Evolutionary conservation across 371 early-diverging fungal genomes (phyloP).

Genomic region (Actinomortierella wolfii): DNA sequence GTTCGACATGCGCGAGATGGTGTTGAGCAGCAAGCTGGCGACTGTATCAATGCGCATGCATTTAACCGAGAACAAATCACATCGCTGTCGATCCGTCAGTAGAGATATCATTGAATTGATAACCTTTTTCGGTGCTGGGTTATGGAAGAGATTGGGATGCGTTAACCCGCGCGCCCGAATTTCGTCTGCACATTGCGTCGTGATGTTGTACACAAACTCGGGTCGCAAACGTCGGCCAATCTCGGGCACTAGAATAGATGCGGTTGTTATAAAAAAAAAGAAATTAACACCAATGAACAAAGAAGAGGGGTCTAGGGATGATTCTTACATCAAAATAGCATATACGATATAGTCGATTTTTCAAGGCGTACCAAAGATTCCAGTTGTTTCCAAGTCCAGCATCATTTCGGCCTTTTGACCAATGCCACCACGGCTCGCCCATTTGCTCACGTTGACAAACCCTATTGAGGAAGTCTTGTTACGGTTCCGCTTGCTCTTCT

Average conservation of each 20-base stretch:
- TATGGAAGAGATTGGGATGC: constrained; percentile 31
- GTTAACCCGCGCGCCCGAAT: constrained; percentile 29
- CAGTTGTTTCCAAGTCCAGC: constrained; percentile 37
- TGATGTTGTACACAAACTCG: constrained; percentile 35
- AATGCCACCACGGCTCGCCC: constrained; percentile 29
- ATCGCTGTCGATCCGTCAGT: constrained; percentile 30
- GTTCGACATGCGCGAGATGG: constrained; percentile 43
- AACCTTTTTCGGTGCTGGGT: constrained; percentile 41
- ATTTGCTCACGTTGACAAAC: constrained; percentile 16
- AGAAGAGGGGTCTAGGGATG: too few relatives aligned
- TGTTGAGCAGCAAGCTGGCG: constrained; percentile 29
- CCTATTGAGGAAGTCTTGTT: constrained; percentile 8
- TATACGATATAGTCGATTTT: background rate
- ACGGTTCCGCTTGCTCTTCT: constrained; percentile 7
- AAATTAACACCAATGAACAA: too few relatives aligned
- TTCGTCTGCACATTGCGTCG: constrained; percentile 36
- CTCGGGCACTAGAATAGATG: constrained; percentile 19
- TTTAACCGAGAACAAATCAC: constrained; percentile 23
- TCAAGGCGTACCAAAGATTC: constrained; percentile 37
- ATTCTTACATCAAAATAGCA: background rate
- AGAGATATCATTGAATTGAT: constrained; percentile 40
- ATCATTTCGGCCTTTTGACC: constrained; percentile 37
- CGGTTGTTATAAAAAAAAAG: background rate
- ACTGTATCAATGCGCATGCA: constrained; percentile 43
- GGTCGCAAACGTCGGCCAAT: constrained; percentile 30